Percentiles rank a stretch among this genome's conserved stretches.
These are phyloP conservation scores for Dactylellina sp. DNA, from an alignment of 2,329 filamentous ascomycete genomes.

Conservation along the genomic window DNA sequence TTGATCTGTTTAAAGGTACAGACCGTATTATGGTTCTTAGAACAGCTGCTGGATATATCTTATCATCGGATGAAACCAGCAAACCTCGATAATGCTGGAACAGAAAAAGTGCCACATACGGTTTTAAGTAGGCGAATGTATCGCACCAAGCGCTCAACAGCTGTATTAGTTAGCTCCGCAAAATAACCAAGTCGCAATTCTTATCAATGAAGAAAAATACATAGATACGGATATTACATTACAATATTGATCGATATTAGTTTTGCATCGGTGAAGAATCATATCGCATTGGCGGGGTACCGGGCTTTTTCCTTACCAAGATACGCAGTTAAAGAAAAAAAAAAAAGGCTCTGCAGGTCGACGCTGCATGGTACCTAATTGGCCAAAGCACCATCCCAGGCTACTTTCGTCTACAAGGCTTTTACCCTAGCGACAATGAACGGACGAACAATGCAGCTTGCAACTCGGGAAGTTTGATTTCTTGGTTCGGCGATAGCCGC, in stretches of 20 bases:
- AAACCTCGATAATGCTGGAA: constrained; percentile 15
- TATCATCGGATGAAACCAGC: constrained; percentile 48
- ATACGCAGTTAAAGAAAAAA: no score
- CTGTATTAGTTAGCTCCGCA: constrained; percentile 30
- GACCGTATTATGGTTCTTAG: no score
- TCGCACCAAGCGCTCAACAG: constrained; percentile 14
- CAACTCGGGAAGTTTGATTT: not conserved
- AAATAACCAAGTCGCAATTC: no score
- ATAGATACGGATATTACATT: no score
- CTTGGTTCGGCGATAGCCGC: not conserved
- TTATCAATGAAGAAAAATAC: no score
- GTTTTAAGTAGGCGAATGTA: constrained; percentile 2
- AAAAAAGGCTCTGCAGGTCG: no score
- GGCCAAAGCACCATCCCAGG: no score
- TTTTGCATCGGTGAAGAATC: not conserved
- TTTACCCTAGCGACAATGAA: not conserved
- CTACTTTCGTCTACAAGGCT: constrained; percentile 1
- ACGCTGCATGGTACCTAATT: no score
- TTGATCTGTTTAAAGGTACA: not conserved
- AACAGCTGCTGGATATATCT: constrained; percentile 35
- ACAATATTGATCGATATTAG: no score
- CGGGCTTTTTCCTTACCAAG: no score
- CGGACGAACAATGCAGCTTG: not conserved
- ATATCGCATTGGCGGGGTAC: not conserved
- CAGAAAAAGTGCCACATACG: constrained; percentile 6